Base-by-base conservation (phyloP, 2,329 filamentous ascomycete genomes). In the Cucurbitaria berberidis region DNA sequence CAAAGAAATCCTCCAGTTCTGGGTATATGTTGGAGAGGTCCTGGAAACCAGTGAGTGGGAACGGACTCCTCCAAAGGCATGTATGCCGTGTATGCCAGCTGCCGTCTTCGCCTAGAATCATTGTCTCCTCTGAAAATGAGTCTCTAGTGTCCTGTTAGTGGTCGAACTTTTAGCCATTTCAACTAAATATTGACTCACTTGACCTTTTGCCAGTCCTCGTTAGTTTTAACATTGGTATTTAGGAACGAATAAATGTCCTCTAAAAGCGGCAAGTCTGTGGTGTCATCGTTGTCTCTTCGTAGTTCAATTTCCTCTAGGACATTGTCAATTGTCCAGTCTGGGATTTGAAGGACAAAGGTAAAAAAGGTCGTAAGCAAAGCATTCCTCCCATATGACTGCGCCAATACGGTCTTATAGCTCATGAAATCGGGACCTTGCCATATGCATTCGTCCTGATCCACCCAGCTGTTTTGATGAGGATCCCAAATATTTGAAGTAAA, bases 51-150 rank as follows among this genome's bases (percentile, higher is more conserved):
- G 38, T 16, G 7, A 65, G 50, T 4, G 45, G 16, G 16, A 59
- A 63, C 3, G 55, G 52, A 18, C 48, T 60, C 2, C 39, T 45
- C 62, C 60, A 65, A 5, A 65, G n/a, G 26, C 60, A 65, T 10
- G 44, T 48, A 1, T 42, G 3, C 3, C 61, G 32, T 5, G 41
- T 55, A 16, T 61, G 42, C 60, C 53, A 61, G 3, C 1, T 47
- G 5, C 35, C 40, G 24, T 55, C 36, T n/a, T 36, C 36, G 16
- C 53, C 59, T 7, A 55, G 15, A 1, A 64, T 38, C 2, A 60
- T 21, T 24, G 29, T 26, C 5, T 47, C 16, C 13, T 34, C 22
- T 3, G 15, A 35, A 40, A 64, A 64, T 1, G 34, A 44, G 15
- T 41, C 39, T 32, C 60, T 62, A 38, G n/a, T 22, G 9, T 38